Conservation (phyloP, 345 rosid species). For the Heritiera fomes region DNA sequence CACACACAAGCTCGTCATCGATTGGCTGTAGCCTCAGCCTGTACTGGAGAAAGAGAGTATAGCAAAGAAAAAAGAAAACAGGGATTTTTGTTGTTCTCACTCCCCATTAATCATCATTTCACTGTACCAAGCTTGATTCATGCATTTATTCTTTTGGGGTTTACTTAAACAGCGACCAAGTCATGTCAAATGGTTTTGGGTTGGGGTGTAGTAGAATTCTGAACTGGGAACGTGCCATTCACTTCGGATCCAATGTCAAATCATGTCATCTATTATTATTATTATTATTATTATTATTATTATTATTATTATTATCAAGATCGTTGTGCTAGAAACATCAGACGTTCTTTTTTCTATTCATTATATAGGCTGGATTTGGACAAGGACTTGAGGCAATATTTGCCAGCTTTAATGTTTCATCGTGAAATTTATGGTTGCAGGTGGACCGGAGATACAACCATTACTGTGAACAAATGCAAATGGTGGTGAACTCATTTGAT, state of each 20-base stretch:
- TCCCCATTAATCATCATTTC: conserved; percentile 34
- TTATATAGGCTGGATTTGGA: neutral
- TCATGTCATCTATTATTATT: conserved; percentile 6
- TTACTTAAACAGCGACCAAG: conserved; percentile 29
- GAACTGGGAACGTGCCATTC: conserved; percentile 26
- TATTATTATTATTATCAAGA: neutral
- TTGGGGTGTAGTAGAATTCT: conserved; percentile 15
- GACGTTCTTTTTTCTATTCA: neutral
- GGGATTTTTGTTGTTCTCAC: conserved; percentile 27
- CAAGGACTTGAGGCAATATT: neutral
- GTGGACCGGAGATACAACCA: conserved; percentile 90
- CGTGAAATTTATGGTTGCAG: conserved; percentile 40
- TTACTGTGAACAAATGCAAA: conserved; percentile 96
- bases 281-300: neutral
- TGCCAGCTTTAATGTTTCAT: neutral
- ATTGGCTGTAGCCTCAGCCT: conserved; percentile 28
- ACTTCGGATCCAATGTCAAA: conserved; percentile 12
- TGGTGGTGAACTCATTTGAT: conserved; percentile 95
- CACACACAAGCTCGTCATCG: conserved; percentile 22
- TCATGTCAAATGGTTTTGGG: conserved; percentile 23
- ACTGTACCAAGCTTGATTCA: conserved; percentile 24
- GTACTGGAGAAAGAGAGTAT: neutral
- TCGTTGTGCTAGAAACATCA: neutral
- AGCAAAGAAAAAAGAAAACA: conserved; percentile 18
- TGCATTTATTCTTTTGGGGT: conserved; percentile 32